Percentiles rank a stretch among this genome's conserved stretches.
These are phyloP conservation scores for Capsella rubella DNA, from an alignment of 441 rosid genomes.

Conservation along the genomic window DNA sequence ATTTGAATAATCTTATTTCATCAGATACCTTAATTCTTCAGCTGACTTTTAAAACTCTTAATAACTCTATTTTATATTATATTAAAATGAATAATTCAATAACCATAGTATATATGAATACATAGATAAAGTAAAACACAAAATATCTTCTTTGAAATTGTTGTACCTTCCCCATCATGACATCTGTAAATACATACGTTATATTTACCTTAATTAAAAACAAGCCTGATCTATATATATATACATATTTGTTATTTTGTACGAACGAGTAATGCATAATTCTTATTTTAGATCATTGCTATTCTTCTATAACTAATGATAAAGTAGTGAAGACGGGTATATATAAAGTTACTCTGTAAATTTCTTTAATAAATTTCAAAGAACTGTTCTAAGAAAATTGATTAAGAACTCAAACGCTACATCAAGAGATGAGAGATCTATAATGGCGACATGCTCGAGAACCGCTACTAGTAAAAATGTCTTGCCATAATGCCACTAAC, in stretches of 20 bases:
- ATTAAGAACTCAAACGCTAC: background rate
- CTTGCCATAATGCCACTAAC: background rate
- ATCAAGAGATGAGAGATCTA: background rate
- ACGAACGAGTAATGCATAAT: slow-evolving; percentile 7
- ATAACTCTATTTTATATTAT: no score
- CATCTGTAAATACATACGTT: slow-evolving; percentile 24
- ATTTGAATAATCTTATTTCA: slow-evolving; percentile 11
- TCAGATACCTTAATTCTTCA: background rate
- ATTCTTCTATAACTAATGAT: background rate
- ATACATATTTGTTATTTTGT: background rate
- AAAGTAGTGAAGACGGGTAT: background rate
- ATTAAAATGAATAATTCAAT: no score
- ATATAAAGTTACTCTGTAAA: background rate
- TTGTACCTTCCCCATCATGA: slow-evolving; percentile 34
- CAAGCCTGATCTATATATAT: background rate
- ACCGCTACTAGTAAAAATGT: background rate
- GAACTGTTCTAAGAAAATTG: no score
- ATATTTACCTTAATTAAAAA: background rate
- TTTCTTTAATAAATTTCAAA: background rate
- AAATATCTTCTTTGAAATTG: background rate
- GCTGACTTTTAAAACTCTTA: background rate
- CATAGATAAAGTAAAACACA: slow-evolving; percentile 14
- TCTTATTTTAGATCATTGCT: background rate
- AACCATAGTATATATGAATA: background rate
- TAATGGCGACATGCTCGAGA: background rate